A percentile compares a stretch with the other conserved stretches of the same genome.
Evolutionary conservation across 192 early-diverging fungal species (phyloP).

Genomic region (Chytriomyces confervae): DNA sequence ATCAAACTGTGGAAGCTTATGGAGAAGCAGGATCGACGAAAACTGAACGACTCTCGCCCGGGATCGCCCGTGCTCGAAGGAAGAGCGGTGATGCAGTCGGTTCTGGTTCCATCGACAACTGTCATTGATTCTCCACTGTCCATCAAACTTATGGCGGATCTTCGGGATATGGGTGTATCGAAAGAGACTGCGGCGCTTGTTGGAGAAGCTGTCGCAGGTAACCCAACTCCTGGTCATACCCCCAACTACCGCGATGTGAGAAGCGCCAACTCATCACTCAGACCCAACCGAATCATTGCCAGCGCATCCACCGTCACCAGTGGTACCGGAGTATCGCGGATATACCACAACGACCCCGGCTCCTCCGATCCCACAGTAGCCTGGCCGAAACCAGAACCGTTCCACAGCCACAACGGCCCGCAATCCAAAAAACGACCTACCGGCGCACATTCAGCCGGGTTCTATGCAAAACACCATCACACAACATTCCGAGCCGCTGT

Average conservation of each 20-base stretch:
- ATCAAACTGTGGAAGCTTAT: constrained; percentile 17
- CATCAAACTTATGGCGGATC: constrained; percentile 18
- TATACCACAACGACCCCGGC: not conserved
- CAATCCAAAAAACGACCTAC: constrained; percentile 34
- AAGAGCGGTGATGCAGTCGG: not conserved
- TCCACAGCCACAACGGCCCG: not conserved
- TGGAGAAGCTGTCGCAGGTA: constrained; percentile 5
- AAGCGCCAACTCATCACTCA: not conserved
- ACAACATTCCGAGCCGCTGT: constrained; percentile 4
- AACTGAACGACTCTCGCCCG: not conserved
- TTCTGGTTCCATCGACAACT: not conserved
- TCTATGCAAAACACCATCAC: constrained; percentile 48
- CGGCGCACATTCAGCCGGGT: constrained; percentile 53
- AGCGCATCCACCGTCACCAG: not conserved
- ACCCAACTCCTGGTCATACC: not conserved
- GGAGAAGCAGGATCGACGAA: not conserved
- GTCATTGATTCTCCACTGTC: constrained; percentile 34
- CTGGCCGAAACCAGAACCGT: constrained; percentile 24
- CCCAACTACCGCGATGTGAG: not conserved
- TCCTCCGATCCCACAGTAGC: constrained; percentile 12
- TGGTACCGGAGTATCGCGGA: not conserved
- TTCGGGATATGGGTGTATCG: constrained; percentile 17
- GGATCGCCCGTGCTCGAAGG: not conserved
- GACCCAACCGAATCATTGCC: not conserved
- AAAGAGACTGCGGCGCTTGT: constrained; percentile 10